phyloP scores from a whole-genome alignment of 768 basidiomycete species.

The Tricholoma bakamatsutake region DNA sequence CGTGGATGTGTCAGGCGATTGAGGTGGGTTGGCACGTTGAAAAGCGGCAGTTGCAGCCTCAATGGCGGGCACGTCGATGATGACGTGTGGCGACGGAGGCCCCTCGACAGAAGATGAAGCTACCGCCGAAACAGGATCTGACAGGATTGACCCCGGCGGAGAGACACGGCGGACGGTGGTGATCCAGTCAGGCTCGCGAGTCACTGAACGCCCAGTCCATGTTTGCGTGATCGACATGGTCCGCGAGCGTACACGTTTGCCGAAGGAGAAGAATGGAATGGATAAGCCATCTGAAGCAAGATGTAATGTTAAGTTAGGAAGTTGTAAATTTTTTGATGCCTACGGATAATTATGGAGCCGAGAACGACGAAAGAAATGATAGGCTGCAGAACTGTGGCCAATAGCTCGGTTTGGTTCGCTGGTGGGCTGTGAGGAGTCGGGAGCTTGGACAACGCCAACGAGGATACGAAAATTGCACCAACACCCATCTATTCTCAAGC shows the following conservation, averaged over 20 bases:
- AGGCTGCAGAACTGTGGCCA: slow-evolving; percentile 71
- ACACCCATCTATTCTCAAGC: slow-evolving; percentile 71
- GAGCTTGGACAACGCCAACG: slow-evolving; percentile 60
- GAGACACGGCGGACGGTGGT: slow-evolving; percentile 50
- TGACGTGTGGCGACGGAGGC: slow-evolving; percentile 59
- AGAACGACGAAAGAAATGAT: slow-evolving; percentile 88
- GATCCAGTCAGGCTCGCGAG: slow-evolving; percentile 31
- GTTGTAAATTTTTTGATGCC: background rate
- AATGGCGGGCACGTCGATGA: slow-evolving; percentile 86
- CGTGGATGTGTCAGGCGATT: background rate
- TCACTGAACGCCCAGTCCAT: slow-evolving; percentile 2
- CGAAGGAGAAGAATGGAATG: slow-evolving; percentile 14
- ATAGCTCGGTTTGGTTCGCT: slow-evolving; percentile 58
- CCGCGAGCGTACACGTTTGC: slow-evolving; percentile 7
- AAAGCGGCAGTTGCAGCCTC: slow-evolving; percentile 80
- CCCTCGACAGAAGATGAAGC: slow-evolving; percentile 48
- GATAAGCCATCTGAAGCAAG: background rate
- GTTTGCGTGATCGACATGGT: slow-evolving; percentile 11
- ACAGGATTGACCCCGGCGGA: background rate
- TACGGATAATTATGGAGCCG: slow-evolving; percentile 79
- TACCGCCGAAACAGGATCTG: slow-evolving; percentile 21
- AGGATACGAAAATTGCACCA: slow-evolving; percentile 83
- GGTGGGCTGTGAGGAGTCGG: slow-evolving; percentile 57
- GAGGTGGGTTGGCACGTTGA: slow-evolving; percentile 17
- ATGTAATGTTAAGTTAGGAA: background rate